phyloP scores from a whole-genome alignment of 2,329 filamentous ascomycete genomes.

The Colletotrichum sp. region DNA sequence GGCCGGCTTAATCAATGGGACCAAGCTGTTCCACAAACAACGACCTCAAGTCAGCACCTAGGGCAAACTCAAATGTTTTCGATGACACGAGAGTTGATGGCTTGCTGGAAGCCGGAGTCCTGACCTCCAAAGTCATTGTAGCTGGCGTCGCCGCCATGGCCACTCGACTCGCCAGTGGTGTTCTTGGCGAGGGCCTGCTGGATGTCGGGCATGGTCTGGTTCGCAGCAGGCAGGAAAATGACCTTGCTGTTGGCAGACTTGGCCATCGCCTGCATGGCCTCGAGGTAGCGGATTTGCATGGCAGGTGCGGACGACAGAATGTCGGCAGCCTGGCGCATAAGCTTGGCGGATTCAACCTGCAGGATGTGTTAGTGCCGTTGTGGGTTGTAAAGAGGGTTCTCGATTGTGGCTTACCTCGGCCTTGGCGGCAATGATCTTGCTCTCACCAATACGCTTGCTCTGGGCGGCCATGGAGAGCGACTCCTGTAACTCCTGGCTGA shows the following conservation, averaged over 20 bases:
- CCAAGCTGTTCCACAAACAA: conserved; percentile 19
- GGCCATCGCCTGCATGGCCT: conserved; percentile 99
- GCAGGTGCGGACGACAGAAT: conserved; percentile 90
- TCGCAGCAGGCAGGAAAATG: conserved; percentile 74
- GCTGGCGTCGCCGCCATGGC: conserved; percentile 44
- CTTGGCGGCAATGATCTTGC: conserved; percentile 96
- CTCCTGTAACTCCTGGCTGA: conserved; percentile 93
- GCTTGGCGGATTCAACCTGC: conserved; percentile 87
- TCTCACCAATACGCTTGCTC: conserved; percentile 97
- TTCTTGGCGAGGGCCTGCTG: conserved; percentile 44
- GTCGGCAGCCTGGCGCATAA: conserved; percentile 92
- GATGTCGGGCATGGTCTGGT: conserved; percentile 59
- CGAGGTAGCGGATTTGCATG: conserved; percentile 98
- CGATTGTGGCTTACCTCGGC: conserved; percentile 66
- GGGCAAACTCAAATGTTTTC: conserved; percentile 75
- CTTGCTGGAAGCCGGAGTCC: conserved; percentile 73
- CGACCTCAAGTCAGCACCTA: conserved; percentile 20
- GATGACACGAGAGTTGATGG: conserved; percentile 80
- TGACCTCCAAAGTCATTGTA: conserved; percentile 56
- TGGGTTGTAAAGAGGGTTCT: neutral
- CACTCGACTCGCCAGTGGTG: conserved; percentile 40
- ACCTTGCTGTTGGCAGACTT: conserved; percentile 91
- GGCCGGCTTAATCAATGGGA: conserved; percentile 14
- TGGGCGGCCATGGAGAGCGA: conserved; percentile 98
- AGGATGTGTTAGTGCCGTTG: neutral